Conservation (phyloP, 768 basidiomycete species). For the Crucibulum laeve region DNA sequence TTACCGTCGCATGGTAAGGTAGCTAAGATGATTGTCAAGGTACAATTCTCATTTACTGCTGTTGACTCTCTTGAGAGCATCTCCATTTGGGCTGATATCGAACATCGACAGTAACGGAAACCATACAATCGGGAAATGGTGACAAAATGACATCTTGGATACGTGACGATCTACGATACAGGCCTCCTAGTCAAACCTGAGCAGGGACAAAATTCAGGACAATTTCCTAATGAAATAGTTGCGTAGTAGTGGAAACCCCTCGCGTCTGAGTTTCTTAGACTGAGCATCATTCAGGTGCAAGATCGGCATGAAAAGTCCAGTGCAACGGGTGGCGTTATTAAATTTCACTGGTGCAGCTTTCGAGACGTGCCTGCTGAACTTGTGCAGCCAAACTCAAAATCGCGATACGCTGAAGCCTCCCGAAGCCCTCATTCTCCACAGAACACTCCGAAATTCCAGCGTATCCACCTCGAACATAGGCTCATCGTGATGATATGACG, state of each 20-base stretch:
- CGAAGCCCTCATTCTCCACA: too few relatives aligned
- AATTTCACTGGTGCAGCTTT: constrained; percentile 5
- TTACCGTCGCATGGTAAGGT: constrained; percentile 29
- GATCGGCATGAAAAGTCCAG: constrained; percentile 6
- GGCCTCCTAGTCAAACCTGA: background rate
- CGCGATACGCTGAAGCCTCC: too few relatives aligned
- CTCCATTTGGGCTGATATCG: too few relatives aligned
- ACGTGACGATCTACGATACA: constrained; percentile 22
- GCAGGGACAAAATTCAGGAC: background rate
- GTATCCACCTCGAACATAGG: too few relatives aligned
- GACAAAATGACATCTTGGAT: constrained; percentile 22
- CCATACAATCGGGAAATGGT: constrained; percentile 11
- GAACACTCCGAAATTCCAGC: too few relatives aligned
- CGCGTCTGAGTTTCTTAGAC: too few relatives aligned
- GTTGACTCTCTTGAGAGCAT: too few relatives aligned
- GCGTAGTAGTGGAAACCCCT: constrained; percentile 6
- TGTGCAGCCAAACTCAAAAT: constrained; percentile 18
- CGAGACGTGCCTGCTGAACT: constrained; percentile 14
- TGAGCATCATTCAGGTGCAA: constrained; percentile 8
- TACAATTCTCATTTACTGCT: constrained; percentile 16
- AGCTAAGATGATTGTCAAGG: constrained; percentile 28
- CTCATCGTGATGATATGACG: too few relatives aligned
- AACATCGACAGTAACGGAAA: constrained; percentile 16
- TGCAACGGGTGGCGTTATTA: constrained; percentile 8
- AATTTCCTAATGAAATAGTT: too few relatives aligned